A percentile compares a stretch with the other conserved stretches of the same genome.
Evolutionary conservation across 106 monocot genomes (phyloP).

Genomic region (Dendrobium huoshanense): DNA sequence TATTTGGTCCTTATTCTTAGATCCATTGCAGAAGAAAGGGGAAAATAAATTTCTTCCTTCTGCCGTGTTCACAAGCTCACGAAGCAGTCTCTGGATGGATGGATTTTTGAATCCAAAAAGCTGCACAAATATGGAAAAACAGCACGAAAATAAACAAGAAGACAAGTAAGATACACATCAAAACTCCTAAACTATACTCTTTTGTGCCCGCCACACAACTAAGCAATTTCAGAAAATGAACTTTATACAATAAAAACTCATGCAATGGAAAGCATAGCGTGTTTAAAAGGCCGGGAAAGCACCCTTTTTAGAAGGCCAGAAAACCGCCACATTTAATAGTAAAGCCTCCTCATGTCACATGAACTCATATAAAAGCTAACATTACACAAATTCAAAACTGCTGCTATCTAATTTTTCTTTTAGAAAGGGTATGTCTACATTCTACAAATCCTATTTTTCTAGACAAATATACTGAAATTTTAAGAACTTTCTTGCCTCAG

Average conservation of each 20-base stretch:
- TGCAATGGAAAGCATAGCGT: not conserved
- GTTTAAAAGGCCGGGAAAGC: not conserved
- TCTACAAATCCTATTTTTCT: not conserved
- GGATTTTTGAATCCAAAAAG: slow-evolving; percentile 93
- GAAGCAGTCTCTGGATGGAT: slow-evolving; percentile 79
- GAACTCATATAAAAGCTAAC: not conserved
- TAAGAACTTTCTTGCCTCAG: slow-evolving; percentile 50
- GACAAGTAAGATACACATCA: not conserved
- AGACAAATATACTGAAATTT: not conserved
- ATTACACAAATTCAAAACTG: not conserved
- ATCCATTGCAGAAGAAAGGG: slow-evolving; percentile 8
- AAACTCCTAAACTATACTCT: not conserved
- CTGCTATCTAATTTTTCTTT: not conserved
- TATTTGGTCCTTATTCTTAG: slow-evolving; percentile 10
- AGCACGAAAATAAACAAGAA: slow-evolving; percentile 2
- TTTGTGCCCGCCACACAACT: too few species aligned
- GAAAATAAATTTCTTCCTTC: slow-evolving; percentile 21
- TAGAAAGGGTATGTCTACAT: not conserved
- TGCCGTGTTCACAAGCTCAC: slow-evolving; percentile 54
- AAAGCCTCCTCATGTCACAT: not conserved
- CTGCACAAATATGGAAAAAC: slow-evolving; percentile 33
- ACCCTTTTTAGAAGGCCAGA: not conserved
- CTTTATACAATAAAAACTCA: not conserved
- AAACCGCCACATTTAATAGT: not conserved
- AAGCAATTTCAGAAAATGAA: not conserved